Base-by-base conservation (phyloP, 164 flowering plant genomes). In the Nymphaea colorata region DNA sequence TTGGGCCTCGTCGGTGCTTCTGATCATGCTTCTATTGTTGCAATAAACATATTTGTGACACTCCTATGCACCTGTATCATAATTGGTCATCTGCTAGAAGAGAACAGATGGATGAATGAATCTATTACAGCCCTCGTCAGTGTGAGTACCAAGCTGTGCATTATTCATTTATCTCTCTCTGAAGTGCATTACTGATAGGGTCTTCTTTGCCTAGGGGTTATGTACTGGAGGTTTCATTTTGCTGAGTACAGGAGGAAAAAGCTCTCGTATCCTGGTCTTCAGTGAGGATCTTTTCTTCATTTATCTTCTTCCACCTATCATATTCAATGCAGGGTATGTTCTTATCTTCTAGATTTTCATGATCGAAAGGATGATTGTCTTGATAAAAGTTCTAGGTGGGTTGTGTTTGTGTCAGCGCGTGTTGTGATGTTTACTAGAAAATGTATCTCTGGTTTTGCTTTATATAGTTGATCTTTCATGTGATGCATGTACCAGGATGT, bases 51-150 rank as follows among this genome's bases (percentile, higher is more conserved):
- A n/a, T 91, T 89, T 61, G 91, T 87, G 8, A 83, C 92, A 11
- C 92, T 91, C 51, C 86, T 91, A 3, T 89, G 91, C 69, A 88
- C 83, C 1, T 91, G 97, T 71, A 87, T 91, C 36, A 86, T 91
- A 66, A 71, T 86, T 42, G 96, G 97, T n/a, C 97, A 91, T 74
- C 74, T 87, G 42, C 61, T 91, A 43, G 96, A 89, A 75, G 92
- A 91, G 75, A 82, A 73, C 62, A 81, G 96, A 43, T 91, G 96
- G 96, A 87, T 91, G 83, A 91, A 89, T 68, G 95, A 91, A 70
- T 89, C 97, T 6, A 87, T 86, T 44, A 91, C 96, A 0, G 97
- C 97, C 18, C 84, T 91, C 5, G 75, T 78, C 5, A 83, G 89
- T 66, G 97, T 91, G 69, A 81, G 91, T 80, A 10, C 64, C n/a